These are phyloP conservation scores for Emericellopsis atlantica DNA, from an alignment of 2,329 filamentous ascomycete genomes.

Conservation along the genomic window DNA sequence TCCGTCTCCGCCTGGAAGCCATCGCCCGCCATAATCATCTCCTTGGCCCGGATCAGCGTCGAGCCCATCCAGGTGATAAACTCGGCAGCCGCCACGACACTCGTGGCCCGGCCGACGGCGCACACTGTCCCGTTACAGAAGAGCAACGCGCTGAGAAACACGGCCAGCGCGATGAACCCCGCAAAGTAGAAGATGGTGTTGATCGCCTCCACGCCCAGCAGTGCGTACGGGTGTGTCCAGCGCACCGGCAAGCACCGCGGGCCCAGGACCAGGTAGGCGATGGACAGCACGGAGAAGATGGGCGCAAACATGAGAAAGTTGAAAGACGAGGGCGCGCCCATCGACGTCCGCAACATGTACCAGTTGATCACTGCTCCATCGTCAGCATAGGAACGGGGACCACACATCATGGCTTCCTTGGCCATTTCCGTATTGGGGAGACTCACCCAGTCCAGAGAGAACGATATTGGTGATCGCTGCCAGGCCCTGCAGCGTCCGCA, in stretches of 20 bases:
- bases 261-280: constrained; percentile 38
- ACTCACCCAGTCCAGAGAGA: neutral
- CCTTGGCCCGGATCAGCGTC: constrained; percentile 27
- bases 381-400: neutral
- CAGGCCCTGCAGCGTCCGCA: neutral
- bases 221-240: constrained; percentile 33
- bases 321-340: constrained; percentile 36
- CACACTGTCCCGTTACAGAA: constrained; percentile 48
- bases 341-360: constrained; percentile 28
- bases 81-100: constrained; percentile 39
- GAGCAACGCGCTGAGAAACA: constrained; percentile 40
- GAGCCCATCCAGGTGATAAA: constrained; percentile 41
- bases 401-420: neutral
- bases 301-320: constrained; percentile 45
- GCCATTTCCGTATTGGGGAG: neutral
- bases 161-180: constrained; percentile 44
- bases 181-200: constrained; percentile 46
- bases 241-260: constrained; percentile 28
- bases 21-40: no score
- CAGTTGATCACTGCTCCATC: constrained; percentile 39
- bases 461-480: constrained; percentile 1
- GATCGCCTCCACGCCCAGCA: constrained; percentile 33
- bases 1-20: no score
- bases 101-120: constrained; percentile 37
- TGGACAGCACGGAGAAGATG: constrained; percentile 39